Conservation (phyloP, 352 stramenopile species). For the Saprolegnia parasitica region DNA sequence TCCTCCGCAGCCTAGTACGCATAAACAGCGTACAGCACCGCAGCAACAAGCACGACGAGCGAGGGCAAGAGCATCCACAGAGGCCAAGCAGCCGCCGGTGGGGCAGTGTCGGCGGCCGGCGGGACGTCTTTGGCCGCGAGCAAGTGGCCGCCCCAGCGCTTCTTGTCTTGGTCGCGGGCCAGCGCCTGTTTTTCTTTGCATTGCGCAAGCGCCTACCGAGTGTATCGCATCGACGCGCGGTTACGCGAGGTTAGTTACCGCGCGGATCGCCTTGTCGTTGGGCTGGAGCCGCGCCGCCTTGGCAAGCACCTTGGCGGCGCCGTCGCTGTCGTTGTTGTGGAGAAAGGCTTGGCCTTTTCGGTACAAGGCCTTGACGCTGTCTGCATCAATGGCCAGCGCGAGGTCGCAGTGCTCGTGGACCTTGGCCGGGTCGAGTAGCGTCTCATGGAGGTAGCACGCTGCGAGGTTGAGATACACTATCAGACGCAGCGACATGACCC, state of each 20-base stretch:
- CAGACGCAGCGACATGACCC: neutral
- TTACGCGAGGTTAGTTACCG: slow-evolving; percentile 32
- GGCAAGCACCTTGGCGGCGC: slow-evolving; percentile 57
- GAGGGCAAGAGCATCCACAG: slow-evolving; percentile 39
- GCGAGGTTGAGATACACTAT: slow-evolving; percentile 74
- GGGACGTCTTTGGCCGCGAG: neutral
- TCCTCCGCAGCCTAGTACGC: neutral
- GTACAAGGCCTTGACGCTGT: slow-evolving; percentile 84
- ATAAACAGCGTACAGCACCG: neutral
- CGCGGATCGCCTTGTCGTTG: slow-evolving; percentile 64
- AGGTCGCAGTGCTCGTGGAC: slow-evolving; percentile 60
- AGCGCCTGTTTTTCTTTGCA: slow-evolving; percentile 46
- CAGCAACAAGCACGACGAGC: slow-evolving; percentile 35
- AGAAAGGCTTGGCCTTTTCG: slow-evolving; percentile 60
- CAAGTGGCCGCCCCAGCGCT: slow-evolving; percentile 62
- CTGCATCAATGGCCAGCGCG: slow-evolving; percentile 63
- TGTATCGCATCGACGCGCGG: neutral
- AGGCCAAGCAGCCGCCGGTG: slow-evolving; percentile 37
- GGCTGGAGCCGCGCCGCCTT: slow-evolving; percentile 55
- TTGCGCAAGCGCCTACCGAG: slow-evolving; percentile 39
- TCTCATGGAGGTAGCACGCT: slow-evolving; percentile 55
- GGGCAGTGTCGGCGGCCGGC: neutral
- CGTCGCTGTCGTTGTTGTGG: slow-evolving; percentile 50
- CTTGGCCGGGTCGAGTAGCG: slow-evolving; percentile 40
- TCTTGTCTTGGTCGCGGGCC: slow-evolving; percentile 59